Evolutionary conservation across 2,329 filamentous ascomycete genomes (phyloP), one percentile per base, ranked within the genome.

Genomic region (Phyllosticta paracitricarpa): DNA sequence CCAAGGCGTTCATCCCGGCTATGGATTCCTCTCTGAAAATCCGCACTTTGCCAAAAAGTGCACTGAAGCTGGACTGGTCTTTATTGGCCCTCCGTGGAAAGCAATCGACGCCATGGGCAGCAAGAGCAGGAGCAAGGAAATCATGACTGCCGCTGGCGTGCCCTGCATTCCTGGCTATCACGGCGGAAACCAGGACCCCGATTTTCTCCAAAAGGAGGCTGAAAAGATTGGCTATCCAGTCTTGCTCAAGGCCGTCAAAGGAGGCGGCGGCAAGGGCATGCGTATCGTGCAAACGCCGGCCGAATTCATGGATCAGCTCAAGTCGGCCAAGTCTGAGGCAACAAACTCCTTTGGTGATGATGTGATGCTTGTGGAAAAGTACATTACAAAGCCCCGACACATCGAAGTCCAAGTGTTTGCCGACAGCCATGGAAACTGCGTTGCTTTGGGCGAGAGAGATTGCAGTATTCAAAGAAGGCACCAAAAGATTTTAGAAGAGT

Each of bases 141-240:
- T 99, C 71, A 97, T 99, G 94, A 91, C 84, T 35, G 85, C 85
- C 4, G 93, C 94, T n/a, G 91, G 91, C 8, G 94, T 99, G 3
- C 92, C 92, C 4, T 97, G 94, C 69, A 94, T 99, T 56, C 94
- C 94, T 0, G 94, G 94, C 0, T 99, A 99, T 70, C 94, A 97
- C 72, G 94, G 94, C 19, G 69, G 81, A 1, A 89, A 96, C 58
- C 94, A 99, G 76, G 84, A 88, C 56, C 78, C 82, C 1, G 71
- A 75, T 8, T 79, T 81, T 63, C 77, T 88, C 28, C 81, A 90
- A 61, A 77, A 79, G 9, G 85, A 93, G 71, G 93, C 94, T 7
- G 83, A 83, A 67, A 84, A 89, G 65, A 87, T 89, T 67, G 82
- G 83, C 63, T 85, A 84, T 65, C 84, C 83, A 0, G 84, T 87